These are phyloP conservation scores for Hansenula sp. DNA, from an alignment of 1,139 yeast genomes.

Conservation along the genomic window DNA sequence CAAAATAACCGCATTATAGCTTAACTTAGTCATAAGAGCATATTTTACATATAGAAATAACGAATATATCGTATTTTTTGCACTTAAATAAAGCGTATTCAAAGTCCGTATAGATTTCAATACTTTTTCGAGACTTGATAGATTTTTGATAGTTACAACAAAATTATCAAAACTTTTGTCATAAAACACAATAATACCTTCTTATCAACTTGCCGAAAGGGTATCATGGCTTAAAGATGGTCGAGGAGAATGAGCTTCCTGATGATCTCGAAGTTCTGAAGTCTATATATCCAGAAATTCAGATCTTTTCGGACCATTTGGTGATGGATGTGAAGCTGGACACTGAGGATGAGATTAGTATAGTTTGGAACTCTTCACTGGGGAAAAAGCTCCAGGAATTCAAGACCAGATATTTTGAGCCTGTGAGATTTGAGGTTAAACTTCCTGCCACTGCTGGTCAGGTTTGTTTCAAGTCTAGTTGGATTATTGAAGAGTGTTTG, in stretches of 20 bases:
- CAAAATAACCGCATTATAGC: no score
- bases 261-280: constrained; percentile 45
- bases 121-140: no score
- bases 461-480: constrained; percentile 23
- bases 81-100: no score
- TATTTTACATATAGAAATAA: no score
- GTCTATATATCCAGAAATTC: constrained; percentile 43
- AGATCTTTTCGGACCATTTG: no score
- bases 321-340: constrained; percentile 18
- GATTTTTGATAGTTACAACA: no score
- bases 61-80: no score
- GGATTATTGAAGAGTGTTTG: constrained; percentile 24
- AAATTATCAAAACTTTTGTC: no score
- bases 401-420: constrained; percentile 6
- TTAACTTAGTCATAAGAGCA: no score
- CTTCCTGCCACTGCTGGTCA: constrained; percentile 21
- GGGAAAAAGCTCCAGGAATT: constrained; percentile 1
- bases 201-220: no score
- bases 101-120: no score
- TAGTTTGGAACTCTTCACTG: constrained; percentile 1
- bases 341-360: constrained; percentile 13
- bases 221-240: neutral
- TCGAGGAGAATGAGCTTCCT: constrained; percentile 11
- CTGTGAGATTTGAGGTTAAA: constrained; percentile 20
- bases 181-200: no score